Conservation (phyloP, 192 early-diverging fungal genomes). For the Rhizoclosmatium sp. region DNA sequence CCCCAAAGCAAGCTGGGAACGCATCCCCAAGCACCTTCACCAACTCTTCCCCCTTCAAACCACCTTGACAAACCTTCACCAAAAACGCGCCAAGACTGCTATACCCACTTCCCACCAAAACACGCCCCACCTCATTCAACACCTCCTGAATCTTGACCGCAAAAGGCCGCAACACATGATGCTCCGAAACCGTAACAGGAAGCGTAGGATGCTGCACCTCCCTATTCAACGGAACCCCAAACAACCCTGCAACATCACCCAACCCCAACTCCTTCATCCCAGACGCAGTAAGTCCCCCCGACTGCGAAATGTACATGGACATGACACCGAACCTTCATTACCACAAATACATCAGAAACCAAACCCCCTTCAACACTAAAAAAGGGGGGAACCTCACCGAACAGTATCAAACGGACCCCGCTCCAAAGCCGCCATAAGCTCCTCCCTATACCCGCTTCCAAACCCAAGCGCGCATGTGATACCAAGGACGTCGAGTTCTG, state of each 20-base stretch:
- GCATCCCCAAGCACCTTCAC: conserved; percentile 67
- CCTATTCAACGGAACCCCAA: conserved; percentile 75
- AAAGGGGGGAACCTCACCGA: neutral
- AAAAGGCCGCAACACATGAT: conserved; percentile 65
- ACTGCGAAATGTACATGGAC: conserved; percentile 80
- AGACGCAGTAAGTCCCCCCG: conserved; percentile 57
- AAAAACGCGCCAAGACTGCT: conserved; percentile 75
- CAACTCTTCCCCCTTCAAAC: conserved; percentile 57
- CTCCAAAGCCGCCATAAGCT: conserved; percentile 68
- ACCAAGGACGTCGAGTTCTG: conserved; percentile 81
- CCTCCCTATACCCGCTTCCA: conserved; percentile 76
- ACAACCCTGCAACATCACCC: conserved; percentile 66
- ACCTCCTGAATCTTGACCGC: conserved; percentile 69
- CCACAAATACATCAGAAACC: neutral
- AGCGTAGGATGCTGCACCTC: conserved; percentile 68
- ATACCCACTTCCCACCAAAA: conserved; percentile 68
- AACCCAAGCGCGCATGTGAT: conserved; percentile 79
- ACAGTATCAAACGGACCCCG: conserved; percentile 81
- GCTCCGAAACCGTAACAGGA: conserved; percentile 73
- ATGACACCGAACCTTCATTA: conserved; percentile 75
- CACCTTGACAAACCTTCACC: conserved; percentile 63
- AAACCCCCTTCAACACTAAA: neutral
- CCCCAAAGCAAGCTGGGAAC: conserved; percentile 73
- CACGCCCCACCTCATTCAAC: conserved; percentile 74
- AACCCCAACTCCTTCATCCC: conserved; percentile 66